Conservation (phyloP, 192 early-diverging fungal species). For the Gonapodya prolifera region DNA sequence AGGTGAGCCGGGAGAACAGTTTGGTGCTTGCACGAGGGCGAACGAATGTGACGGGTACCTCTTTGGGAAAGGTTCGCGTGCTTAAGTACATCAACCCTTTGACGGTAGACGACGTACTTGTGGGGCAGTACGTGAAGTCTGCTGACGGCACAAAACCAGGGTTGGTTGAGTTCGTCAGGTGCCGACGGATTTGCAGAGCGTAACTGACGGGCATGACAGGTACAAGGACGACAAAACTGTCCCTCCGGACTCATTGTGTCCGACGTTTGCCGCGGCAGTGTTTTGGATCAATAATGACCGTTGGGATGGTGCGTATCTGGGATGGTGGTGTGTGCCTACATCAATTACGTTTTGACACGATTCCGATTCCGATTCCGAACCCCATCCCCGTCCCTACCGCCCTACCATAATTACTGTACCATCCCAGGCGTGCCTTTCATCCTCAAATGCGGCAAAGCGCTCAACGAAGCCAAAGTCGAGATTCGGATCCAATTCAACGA, state of each 20-base stretch:
- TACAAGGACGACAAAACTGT: slow-evolving; percentile 39
- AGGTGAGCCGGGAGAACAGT: slow-evolving; percentile 22
- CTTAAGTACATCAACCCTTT: slow-evolving; percentile 10
- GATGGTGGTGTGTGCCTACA: neutral
- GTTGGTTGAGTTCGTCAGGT: slow-evolving; percentile 35
- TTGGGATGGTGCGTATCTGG: slow-evolving; percentile 54
- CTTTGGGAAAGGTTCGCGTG: neutral
- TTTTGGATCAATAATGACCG: slow-evolving; percentile 89
- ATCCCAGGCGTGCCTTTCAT: slow-evolving; percentile 58
- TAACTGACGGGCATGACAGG: slow-evolving; percentile 23
- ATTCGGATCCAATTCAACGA: slow-evolving; percentile 96
- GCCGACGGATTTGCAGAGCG: neutral
- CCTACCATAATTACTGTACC: too few species aligned
- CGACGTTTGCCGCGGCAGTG: slow-evolving; percentile 82
- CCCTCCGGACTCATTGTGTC: slow-evolving; percentile 11
- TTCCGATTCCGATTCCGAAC: neutral
- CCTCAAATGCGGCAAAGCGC: slow-evolving; percentile 42
- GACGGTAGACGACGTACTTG: slow-evolving; percentile 62
- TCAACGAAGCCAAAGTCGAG: slow-evolving; percentile 86
- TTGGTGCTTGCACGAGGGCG: neutral
- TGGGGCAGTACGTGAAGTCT: slow-evolving; percentile 80
- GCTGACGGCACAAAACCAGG: slow-evolving; percentile 72
- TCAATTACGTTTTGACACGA: neutral
- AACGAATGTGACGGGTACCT: neutral
- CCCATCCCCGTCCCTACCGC: neutral